A percentile compares a stretch with the other conserved stretches of the same genome.
These are phyloP conservation scores for Pseudonitzschia multistriata DNA, from an alignment of 108 stramenopile species.

Conservation along the genomic window DNA sequence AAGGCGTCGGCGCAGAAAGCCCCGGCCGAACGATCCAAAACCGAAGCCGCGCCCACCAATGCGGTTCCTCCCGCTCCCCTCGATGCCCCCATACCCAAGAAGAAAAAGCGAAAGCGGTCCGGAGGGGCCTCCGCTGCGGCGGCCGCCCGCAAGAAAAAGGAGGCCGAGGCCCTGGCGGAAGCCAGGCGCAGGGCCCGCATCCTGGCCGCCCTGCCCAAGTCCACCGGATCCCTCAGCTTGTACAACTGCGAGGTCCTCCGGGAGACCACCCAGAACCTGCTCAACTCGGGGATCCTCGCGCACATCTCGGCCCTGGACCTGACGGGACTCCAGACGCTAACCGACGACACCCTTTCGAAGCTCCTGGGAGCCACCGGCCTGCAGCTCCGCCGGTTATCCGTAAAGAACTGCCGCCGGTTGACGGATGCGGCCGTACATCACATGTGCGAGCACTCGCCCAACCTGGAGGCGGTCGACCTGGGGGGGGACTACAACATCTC, in stretches of 20 bases:
- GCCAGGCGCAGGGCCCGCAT: not conserved
- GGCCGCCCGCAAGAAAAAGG: constrained; percentile 13
- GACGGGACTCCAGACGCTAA: constrained; percentile 65
- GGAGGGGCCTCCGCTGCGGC: not conserved
- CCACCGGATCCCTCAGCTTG: constrained; percentile 53
- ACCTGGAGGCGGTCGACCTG: constrained; percentile 55
- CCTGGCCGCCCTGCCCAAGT: not conserved
- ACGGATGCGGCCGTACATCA: constrained; percentile 42
- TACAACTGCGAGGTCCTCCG: constrained; percentile 60
- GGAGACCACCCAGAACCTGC: constrained; percentile 63
- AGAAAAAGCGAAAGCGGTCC: constrained; percentile 10
- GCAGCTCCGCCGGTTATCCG: constrained; percentile 51
- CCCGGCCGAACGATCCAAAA: not conserved
- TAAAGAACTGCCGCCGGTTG: constrained; percentile 80
- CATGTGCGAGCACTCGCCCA: constrained; percentile 15
- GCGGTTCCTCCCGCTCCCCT: not conserved
- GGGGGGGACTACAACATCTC: constrained; percentile 71
- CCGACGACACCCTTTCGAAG: constrained; percentile 46
- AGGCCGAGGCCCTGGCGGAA: not conserved
- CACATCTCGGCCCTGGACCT: constrained; percentile 67
- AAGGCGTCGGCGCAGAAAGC: not conserved
- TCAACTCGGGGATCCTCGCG: constrained; percentile 42
- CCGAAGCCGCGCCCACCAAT: not conserved
- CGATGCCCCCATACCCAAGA: not conserved
- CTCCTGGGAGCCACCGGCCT: constrained; percentile 33